A percentile compares a stretch with the other conserved stretches of the same genome.
Evolutionary conservation across 192 early-diverging fungal species (phyloP).

Genomic region (Linnemannia hyalina): DNA sequence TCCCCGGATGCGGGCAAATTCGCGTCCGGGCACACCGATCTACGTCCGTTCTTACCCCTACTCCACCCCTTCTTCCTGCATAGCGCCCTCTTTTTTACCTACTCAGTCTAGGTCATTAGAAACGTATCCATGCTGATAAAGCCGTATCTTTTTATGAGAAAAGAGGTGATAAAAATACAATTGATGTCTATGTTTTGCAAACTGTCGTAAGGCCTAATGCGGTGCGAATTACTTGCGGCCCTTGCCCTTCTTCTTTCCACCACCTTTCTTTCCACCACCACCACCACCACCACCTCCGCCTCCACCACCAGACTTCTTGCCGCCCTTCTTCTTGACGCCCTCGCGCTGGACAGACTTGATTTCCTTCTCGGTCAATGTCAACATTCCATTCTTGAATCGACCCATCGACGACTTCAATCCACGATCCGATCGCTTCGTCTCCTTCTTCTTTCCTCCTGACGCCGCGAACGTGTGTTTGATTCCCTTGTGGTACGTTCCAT

Average conservation of each 20-base stretch:
- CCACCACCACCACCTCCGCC: constrained; percentile 17
- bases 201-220: background rate
- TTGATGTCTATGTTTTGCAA: background rate
- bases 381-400: constrained; percentile 51
- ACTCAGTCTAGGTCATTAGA: background rate
- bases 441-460: constrained; percentile 53
- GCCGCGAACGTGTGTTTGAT: constrained; percentile 55
- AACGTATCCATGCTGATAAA: background rate
- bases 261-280: constrained; percentile 34
- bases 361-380: constrained; percentile 34
- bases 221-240: constrained; percentile 17
- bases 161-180: constrained; percentile 6
- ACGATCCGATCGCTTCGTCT: constrained; percentile 40
- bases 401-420: constrained; percentile 54
- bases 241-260: constrained; percentile 52
- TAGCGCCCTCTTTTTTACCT: background rate
- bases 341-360: constrained; percentile 52
- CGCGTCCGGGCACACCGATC: background rate
- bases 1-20: constrained; percentile 9
- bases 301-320: constrained; percentile 36
- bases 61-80: background rate
- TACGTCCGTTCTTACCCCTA: background rate
- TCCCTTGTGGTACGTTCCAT: constrained; percentile 51
- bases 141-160: background rate
- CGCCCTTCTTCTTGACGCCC: constrained; percentile 45